A percentile compares a stretch with the other conserved stretches of the same genome.
Evolutionary conservation across 345 rosid species (phyloP).

Genomic region (Salix udensis): DNA sequence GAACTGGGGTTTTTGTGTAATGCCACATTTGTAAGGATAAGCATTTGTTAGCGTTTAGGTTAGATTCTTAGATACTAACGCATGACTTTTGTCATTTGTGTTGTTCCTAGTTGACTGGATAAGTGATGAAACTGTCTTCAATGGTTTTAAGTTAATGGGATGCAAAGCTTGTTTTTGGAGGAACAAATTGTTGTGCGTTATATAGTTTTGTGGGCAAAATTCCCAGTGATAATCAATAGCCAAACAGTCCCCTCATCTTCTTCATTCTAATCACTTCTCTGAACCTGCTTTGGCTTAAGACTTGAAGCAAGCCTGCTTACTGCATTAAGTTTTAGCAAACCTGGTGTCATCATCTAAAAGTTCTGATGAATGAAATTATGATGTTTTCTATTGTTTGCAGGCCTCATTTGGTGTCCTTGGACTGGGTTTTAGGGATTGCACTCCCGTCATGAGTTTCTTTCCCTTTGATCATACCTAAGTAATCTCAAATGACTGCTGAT

Average conservation of each 20-base stretch:
- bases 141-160: neutral
- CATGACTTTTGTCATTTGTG: neutral
- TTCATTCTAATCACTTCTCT: neutral
- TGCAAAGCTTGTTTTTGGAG: neutral
- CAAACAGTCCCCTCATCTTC: neutral
- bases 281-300: neutral
- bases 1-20: neutral
- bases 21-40: neutral
- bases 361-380: neutral
- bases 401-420: slow-evolving; percentile 91
- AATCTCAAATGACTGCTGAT: slow-evolving; percentile 6
- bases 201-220: neutral
- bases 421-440: slow-evolving; percentile 65
- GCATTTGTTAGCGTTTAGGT: neutral
- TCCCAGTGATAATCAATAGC: neutral
- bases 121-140: neutral
- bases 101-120: neutral
- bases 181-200: neutral
- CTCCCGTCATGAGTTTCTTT: slow-evolving; percentile 67
- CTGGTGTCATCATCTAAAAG: neutral
- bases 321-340: neutral
- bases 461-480: neutral
- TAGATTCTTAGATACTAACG: neutral
- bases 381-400: slow-evolving; percentile 36
- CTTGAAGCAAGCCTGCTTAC: neutral